These are phyloP conservation scores for Pinus taeda DNA, from an alignment of 75 land plant species.

Conservation along the genomic window DNA sequence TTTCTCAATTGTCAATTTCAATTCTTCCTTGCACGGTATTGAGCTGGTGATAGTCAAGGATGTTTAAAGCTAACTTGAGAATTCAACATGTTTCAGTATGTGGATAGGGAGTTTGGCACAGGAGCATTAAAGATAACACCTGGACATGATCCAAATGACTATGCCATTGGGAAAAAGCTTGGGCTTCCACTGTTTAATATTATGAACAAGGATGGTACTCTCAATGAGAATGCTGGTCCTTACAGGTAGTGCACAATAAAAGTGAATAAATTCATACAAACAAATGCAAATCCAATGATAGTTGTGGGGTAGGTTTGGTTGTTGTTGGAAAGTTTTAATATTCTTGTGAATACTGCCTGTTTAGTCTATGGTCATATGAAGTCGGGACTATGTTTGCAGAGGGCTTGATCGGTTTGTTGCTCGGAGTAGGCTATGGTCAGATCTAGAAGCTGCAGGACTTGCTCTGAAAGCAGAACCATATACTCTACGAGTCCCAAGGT, in stretches of 20 bases:
- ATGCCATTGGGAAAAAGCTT: slow-evolving; percentile 80
- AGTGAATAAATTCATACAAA: not conserved
- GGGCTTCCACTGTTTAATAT: slow-evolving; percentile 91
- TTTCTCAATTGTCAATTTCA: not conserved
- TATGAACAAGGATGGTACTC: slow-evolving; percentile 94
- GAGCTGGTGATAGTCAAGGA: not conserved
- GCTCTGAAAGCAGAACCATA: slow-evolving; percentile 83
- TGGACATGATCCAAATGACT: slow-evolving; percentile 97
- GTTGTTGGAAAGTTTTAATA: not conserved
- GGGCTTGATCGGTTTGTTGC: slow-evolving; percentile 96
- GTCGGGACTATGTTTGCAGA: slow-evolving; percentile 28
- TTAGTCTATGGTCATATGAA: not conserved
- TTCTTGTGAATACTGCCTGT: not conserved
- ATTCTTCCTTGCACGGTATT: not conserved
- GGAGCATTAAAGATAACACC: slow-evolving; percentile 98
- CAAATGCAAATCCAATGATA: not conserved
- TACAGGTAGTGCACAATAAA: slow-evolving; percentile 49
- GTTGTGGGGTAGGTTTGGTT: not conserved
- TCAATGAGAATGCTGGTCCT: slow-evolving; percentile 89
- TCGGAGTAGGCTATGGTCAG: slow-evolving; percentile 84
- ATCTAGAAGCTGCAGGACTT: slow-evolving; percentile 75
- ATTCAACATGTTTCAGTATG: slow-evolving; percentile 45
- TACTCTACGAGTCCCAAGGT: slow-evolving; percentile 80
- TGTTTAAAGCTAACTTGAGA: slow-evolving; percentile 1
- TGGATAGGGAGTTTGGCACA: slow-evolving; percentile 93